These are phyloP conservation scores for Gossypium davidsonii DNA, from an alignment of 441 rosid species.

Conservation along the genomic window DNA sequence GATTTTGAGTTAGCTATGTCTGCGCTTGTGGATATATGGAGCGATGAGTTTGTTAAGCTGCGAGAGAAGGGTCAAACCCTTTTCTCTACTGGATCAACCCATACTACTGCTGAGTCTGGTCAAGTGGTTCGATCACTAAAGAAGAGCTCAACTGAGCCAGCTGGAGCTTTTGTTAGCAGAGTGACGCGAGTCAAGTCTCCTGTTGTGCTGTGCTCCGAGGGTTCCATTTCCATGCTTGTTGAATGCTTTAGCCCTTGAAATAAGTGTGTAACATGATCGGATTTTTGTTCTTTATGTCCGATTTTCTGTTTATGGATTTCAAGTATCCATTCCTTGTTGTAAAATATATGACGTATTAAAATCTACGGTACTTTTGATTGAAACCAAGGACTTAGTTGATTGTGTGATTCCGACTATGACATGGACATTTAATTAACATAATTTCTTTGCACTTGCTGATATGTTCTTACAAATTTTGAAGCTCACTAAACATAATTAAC, in stretches of 20 bases:
- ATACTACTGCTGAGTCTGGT: slow-evolving; percentile 5
- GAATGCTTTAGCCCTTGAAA: slow-evolving; percentile 32
- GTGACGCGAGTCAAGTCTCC: slow-evolving; percentile 7
- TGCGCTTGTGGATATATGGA: slow-evolving; percentile 48
- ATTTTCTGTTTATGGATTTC: too few species aligned
- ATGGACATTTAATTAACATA: neutral
- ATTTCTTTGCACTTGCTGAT: neutral
- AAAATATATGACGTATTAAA: neutral
- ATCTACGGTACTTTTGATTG: neutral
- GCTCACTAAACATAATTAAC: too few species aligned
- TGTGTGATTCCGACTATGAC: neutral
- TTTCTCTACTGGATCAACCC: slow-evolving; percentile 20
- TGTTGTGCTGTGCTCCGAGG: slow-evolving; percentile 25
- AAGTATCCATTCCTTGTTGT: too few species aligned
- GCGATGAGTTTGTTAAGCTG: slow-evolving; percentile 30
- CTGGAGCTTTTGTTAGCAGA: slow-evolving; percentile 11
- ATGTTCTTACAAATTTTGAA: too few species aligned
- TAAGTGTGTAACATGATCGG: neutral
- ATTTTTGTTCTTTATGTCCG: too few species aligned
- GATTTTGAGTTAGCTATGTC: slow-evolving; percentile 28
- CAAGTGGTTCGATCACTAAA: slow-evolving; percentile 16
- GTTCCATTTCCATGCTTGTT: slow-evolving; percentile 42
- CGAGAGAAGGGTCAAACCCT: slow-evolving; percentile 27
- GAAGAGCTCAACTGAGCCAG: neutral
- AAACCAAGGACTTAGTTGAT: neutral